Evolutionary conservation across 495 filamentous ascomycete genomes (phyloP).

Genomic region (Neurospora africana): DNA sequence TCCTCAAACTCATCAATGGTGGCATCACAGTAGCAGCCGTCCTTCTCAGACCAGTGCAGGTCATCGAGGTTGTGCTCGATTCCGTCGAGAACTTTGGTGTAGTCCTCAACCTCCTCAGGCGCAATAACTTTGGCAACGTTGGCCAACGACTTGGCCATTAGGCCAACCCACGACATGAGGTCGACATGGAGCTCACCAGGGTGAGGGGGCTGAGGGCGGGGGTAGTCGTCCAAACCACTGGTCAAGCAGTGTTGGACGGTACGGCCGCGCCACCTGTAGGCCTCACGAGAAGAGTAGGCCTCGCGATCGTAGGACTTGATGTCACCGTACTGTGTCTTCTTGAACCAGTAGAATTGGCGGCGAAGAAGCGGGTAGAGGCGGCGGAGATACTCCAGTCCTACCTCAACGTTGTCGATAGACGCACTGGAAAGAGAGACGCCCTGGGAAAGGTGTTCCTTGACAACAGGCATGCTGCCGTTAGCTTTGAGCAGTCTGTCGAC

Average conservation of each 20-base stretch:
- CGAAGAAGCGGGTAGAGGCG: constrained; percentile 86
- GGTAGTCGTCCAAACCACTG: constrained; percentile 92
- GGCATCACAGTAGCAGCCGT: constrained; percentile 82
- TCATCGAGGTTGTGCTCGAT: constrained; percentile 86
- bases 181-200: constrained; percentile 95
- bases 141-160: constrained; percentile 74
- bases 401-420: constrained; percentile 53
- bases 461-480: constrained; percentile 26
- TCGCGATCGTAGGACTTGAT: constrained; percentile 84
- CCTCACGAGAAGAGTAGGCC: constrained; percentile 77
- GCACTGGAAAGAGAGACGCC: constrained; percentile 38
- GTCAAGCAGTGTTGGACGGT: constrained; percentile 78
- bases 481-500: constrained; percentile 55
- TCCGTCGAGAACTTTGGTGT: constrained; percentile 60
- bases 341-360: constrained; percentile 89
- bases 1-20: constrained; percentile 96
- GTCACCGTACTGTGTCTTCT: constrained; percentile 80
- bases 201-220: constrained; percentile 89
- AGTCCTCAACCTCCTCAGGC: constrained; percentile 61
- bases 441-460: constrained; percentile 24
- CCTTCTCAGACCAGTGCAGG: constrained; percentile 77
- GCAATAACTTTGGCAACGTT: constrained; percentile 65
- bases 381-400: constrained; percentile 64
- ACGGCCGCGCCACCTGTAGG: constrained; percentile 92
- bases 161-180: constrained; percentile 90